Base-by-base conservation (phyloP, 306 rosid species). In the Urtica urens region DNA sequence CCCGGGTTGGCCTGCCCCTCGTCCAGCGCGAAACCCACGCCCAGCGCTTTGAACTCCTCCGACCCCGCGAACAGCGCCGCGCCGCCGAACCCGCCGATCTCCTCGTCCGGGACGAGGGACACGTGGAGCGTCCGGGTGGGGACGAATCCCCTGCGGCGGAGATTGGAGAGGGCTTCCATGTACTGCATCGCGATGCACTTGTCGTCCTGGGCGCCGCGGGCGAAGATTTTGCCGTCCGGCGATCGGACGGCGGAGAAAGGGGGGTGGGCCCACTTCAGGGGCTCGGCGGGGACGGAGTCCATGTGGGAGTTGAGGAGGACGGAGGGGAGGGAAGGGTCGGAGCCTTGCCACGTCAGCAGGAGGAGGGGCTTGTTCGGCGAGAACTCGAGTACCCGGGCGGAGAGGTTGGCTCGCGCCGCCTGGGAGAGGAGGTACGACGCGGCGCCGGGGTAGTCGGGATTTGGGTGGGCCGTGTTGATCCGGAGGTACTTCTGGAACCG, bases 141-240 rank as follows among this genome's bases (percentile, higher is more conserved):
- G 0, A 12, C 0, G 69, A 76, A 77, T 23, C 55, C 7, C 0
- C 51, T 40, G 1, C 10, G 12, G 2, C 23, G 26, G 16, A 90
- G 90, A 64, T 66, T 81, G 6, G 86, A 75, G 34, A 88, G 76
- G 0, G 97, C 90, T 25, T 88, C 97, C n/a, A 88, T 71, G 54
- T 88, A 84, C 62, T 81, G 95, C 62, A 84, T 46, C 2, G 74
- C 87, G 31, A 90, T 77, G 61, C 84, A 90, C 46, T 90, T 90
- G 46, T 81, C 97, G 35, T 90, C 97, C 64, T 90, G 95, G 59
- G 97, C 65, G 16, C 97, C 97, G 10, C 97, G 93, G 45, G 84
- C 93, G 52, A 55, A 79, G 71, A 90, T 66, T n/a, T 4, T 38
- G 7, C 95, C 93, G 46, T 79, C 78, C 26, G 70, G 4, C 50